A percentile compares a stretch with the other conserved stretches of the same genome.
phyloP scores from a whole-genome alignment of 192 early-diverging fungal species.

The Coemansia furcata region DNA sequence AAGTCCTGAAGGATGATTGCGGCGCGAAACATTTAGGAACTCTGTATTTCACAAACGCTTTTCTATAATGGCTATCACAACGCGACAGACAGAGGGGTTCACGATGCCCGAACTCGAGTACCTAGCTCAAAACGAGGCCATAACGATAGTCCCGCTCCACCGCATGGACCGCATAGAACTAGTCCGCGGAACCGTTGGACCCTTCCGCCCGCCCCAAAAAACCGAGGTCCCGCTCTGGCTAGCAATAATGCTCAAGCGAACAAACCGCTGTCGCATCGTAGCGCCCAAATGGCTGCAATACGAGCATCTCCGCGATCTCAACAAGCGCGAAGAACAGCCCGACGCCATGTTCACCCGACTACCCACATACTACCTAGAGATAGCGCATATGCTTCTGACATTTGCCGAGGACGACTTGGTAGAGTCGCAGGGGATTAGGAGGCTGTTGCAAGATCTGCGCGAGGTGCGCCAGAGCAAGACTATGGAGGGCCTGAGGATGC shows the following conservation, averaged over 20 bases:
- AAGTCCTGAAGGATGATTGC: not conserved
- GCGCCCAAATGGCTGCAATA: slow-evolving; percentile 79
- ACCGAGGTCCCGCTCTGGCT: slow-evolving; percentile 85
- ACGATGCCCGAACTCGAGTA: slow-evolving; percentile 86
- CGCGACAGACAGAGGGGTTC: slow-evolving; percentile 52
- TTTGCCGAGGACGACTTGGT: slow-evolving; percentile 82
- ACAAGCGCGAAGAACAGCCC: slow-evolving; percentile 67
- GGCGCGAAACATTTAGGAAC: not conserved
- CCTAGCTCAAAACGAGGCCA: slow-evolving; percentile 72
- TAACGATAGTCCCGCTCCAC: slow-evolving; percentile 73
- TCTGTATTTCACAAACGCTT: not conserved
- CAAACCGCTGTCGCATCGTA: slow-evolving; percentile 76
- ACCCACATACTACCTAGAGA: slow-evolving; percentile 81
- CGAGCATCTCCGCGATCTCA: slow-evolving; percentile 62
- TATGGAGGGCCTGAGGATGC: slow-evolving; percentile 60
- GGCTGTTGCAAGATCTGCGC: slow-evolving; percentile 78
- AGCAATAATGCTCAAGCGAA: slow-evolving; percentile 76
- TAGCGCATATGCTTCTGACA: slow-evolving; percentile 74
- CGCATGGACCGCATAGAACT: slow-evolving; percentile 71
- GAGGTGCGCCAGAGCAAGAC: slow-evolving; percentile 83
- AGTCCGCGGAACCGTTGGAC: slow-evolving; percentile 69
- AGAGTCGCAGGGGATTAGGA: slow-evolving; percentile 66
- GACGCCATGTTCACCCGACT: slow-evolving; percentile 66
- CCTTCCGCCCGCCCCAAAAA: slow-evolving; percentile 78
- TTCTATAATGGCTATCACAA: slow-evolving; percentile 33